These are phyloP conservation scores for Rhododendron molle DNA, from an alignment of 148 eudicot genomes.

Conservation along the genomic window DNA sequence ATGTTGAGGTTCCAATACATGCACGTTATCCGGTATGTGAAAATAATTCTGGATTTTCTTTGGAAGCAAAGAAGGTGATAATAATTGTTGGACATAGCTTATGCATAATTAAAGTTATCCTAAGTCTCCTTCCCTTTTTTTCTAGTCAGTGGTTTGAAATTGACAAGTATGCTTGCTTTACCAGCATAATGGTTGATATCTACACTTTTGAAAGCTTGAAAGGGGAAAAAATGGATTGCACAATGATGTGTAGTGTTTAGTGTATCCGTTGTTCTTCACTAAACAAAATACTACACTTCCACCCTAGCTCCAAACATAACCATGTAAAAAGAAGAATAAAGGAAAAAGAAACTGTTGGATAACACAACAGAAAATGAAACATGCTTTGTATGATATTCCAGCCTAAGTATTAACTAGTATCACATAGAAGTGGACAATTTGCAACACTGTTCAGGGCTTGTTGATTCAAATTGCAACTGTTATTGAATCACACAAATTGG, in stretches of 20 bases:
- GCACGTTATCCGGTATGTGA: slow-evolving; percentile 71
- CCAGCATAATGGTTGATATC: neutral
- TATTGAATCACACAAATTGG: neutral
- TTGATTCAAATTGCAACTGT: neutral
- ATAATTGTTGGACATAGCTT: neutral
- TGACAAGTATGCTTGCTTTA: neutral
- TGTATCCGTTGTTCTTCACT: neutral
- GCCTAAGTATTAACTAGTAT: neutral
- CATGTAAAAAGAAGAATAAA: neutral
- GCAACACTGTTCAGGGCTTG: neutral
- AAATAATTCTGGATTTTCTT: neutral
- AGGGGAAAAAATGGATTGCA: neutral
- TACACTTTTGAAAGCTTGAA: neutral
- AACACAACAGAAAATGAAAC: neutral
- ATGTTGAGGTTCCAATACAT: slow-evolving; percentile 66
- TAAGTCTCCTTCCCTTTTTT: neutral
- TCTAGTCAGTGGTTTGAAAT: neutral
- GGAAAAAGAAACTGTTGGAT: neutral
- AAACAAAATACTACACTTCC: neutral
- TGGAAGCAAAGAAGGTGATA: neutral
- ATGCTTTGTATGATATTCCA: neutral
- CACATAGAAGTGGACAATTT: neutral
- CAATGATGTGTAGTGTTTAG: neutral
- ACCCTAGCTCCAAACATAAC: neutral
- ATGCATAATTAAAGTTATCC: neutral